Base-by-base conservation (phyloP, 768 basidiomycete species). In the Trametes gibbosa region DNA sequence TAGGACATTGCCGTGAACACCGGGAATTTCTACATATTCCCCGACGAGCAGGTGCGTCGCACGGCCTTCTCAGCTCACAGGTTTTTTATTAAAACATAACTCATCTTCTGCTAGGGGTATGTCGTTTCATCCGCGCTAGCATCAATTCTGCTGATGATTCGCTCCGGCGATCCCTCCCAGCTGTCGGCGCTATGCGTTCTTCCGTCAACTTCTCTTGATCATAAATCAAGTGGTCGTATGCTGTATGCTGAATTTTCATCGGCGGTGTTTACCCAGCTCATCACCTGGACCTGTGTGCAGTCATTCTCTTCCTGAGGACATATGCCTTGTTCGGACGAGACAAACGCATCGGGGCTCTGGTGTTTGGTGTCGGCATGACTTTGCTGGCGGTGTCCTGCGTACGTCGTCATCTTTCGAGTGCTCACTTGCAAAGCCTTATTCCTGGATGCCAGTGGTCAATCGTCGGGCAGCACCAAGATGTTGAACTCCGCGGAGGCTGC, bases 281-380 rank as follows among this genome's bases (percentile, higher is more conserved):
- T 21, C 21, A 12, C 3, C 37, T 7, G 17, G n/a, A n/a, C 73
- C 7, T 10, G 4, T 8, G n/a, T 5, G 1, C 21, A 57, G 74
- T 79, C 29, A 63, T 65, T 9, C 72, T 83, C 27, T 75, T 75
- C 13, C 66, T 81, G 41, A 78, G 83, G 40, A 79, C 79, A 50
- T 79, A 77, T 56, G 83, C 84, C 5, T 66, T 85, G 14, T 84
- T 82, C 56, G 69, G 72, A 12, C 66, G 77, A 35, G 77, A 76
- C 19, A 60, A 71, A 43, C 70, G 73, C 19, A 65, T 82, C 35
- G 58, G 79, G n/a, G 56, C 63, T 5, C 71, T 67, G 29, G 66
- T 83, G 66, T 17, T 79, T 1, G 65, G 67, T 6, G 69, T 71
- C 27, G 76, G 69, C 2, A 51, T 65, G 0, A 51, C 73, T 1